These are phyloP conservation scores for Polyporus arcularius DNA, from an alignment of 768 basidiomycete species.

Conservation along the genomic window DNA sequence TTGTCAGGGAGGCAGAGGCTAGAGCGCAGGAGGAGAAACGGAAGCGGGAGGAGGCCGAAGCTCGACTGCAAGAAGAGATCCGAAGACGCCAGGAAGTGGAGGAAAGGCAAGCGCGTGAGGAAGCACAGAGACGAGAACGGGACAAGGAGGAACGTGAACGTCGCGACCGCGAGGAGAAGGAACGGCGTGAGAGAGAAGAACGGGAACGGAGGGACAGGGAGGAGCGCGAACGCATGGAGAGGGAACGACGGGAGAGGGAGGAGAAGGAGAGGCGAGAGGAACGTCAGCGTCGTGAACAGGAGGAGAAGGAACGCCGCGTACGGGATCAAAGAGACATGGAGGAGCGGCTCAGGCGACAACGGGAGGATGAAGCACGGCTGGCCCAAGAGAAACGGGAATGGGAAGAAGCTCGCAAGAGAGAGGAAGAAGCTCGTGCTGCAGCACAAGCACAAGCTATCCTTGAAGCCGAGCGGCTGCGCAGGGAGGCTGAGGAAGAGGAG, in stretches of 20 bases:
- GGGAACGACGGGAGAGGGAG: conserved; percentile 36
- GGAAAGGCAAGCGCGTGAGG: conserved; percentile 14
- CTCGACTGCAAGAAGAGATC: conserved; percentile 24
- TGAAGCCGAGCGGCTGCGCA: conserved; percentile 5
- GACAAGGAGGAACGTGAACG: conserved; percentile 16
- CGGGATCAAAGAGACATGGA: conserved; percentile 17
- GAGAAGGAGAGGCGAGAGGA: conserved; percentile 38
- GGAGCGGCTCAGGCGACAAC: conserved; percentile 26
- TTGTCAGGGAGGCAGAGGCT: conserved; percentile 28
- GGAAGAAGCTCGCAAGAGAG: conserved; percentile 25
- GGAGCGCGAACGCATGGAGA: conserved; percentile 34
- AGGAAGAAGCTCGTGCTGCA: conserved; percentile 16
- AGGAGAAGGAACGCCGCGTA: background rate
- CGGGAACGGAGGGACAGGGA: conserved; percentile 28
- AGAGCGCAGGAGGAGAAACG: conserved; percentile 35
- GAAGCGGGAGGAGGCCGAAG: conserved; percentile 35
- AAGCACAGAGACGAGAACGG: conserved; percentile 10
- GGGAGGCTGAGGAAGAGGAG: conserved; percentile 18
- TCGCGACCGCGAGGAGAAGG: conserved; percentile 10
- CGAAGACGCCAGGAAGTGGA: conserved; percentile 17
- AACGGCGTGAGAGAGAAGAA: conserved; percentile 17
- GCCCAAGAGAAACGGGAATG: conserved; percentile 13
- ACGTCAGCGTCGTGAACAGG: conserved; percentile 16
- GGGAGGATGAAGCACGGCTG: conserved; percentile 21
- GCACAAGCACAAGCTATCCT: background rate